Base-by-base conservation (phyloP, 2,329 filamentous ascomycete genomes). In the Metarhizium rileyi region DNA sequence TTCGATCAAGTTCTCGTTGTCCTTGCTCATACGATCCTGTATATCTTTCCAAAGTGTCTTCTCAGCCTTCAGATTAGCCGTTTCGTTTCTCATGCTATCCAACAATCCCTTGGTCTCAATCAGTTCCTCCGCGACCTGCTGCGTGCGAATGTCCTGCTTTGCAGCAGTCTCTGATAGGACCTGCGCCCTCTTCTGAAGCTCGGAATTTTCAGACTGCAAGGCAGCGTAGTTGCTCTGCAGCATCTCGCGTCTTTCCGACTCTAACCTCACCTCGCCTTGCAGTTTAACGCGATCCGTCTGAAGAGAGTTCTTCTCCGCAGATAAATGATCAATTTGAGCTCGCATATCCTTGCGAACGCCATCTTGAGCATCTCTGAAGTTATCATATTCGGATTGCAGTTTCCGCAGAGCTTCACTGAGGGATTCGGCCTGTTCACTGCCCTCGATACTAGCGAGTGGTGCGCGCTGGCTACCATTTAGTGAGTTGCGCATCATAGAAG, bases 41-140 rank as follows among this genome's bases (percentile, higher is more conserved):
- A 96, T 95, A 50, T 86, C 88, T 70, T 93, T 95, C 86, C 87
- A 95, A 9, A 98, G 75, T 35, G 89, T 86, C 70, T 95, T 95
- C 67, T 97, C 91, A 0, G 91, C 90, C 66, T 95, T 95, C 30
- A 96, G 78, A 61, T 97, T 96, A 16, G 90, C 84, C 48, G 84
- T 89, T 64, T 98, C 93, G 56, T 89, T 90, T 47, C 90, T 86
- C 66, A 96, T 79, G 61, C 89, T 90, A 61, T 98, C 91, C 3
- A 87, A 74, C 47, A 91, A 70, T 28, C 86, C 86, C 63, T 84
- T 86, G 5, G 86, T 83, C 64, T 96, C 93, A 9, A 97, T 83
- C 5, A 97, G 77, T 58, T 98, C 91, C 66, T 97, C 91, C 0
- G 89, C 90, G 26, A 91, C 86, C 66, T 96, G 90, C 60, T 96